phyloP scores from a whole-genome alignment of 2,329 filamentous ascomycete species.

The Hypomyces rosellus region DNA sequence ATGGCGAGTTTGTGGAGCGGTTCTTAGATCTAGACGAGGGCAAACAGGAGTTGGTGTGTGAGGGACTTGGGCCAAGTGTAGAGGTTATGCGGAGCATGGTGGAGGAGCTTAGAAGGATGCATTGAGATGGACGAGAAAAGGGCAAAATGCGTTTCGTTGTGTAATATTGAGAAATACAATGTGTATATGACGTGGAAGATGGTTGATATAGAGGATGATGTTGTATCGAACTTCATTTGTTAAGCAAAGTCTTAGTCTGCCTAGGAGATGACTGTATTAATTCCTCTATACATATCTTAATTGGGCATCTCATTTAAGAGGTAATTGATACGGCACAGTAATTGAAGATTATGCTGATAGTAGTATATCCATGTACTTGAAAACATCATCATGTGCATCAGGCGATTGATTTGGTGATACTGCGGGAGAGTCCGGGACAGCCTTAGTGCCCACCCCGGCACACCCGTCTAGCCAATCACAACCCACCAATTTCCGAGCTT shows the following conservation, averaged over 20 bases:
- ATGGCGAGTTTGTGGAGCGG: slow-evolving; percentile 82
- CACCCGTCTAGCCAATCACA: slow-evolving; percentile 35
- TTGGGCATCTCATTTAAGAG: too few species aligned
- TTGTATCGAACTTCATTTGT: too few species aligned
- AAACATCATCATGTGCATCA: background rate
- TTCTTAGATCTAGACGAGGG: slow-evolving; percentile 67
- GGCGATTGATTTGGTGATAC: slow-evolving; percentile 1
- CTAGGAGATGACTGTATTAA: too few species aligned
- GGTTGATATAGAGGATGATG: too few species aligned
- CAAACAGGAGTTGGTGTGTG: slow-evolving; percentile 46
- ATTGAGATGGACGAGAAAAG: slow-evolving; percentile 32
- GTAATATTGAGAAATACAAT: too few species aligned
- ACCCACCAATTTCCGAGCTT: slow-evolving; percentile 41
- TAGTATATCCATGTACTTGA: background rate
- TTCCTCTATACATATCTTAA: too few species aligned
- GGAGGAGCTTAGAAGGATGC: slow-evolving; percentile 57
- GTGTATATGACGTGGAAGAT: too few species aligned
- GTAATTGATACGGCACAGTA: too few species aligned
- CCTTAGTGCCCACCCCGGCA: slow-evolving; percentile 17
- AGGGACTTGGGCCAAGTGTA: slow-evolving; percentile 54
- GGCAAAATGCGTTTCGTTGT: slow-evolving; percentile 2
- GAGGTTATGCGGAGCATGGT: slow-evolving; percentile 57
- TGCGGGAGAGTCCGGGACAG: slow-evolving; percentile 26
- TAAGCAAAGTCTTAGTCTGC: too few species aligned
- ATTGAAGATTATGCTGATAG: background rate